These are phyloP conservation scores for Apiospora saccharicola DNA, from an alignment of 2,329 filamentous ascomycete genomes.

Conservation along the genomic window DNA sequence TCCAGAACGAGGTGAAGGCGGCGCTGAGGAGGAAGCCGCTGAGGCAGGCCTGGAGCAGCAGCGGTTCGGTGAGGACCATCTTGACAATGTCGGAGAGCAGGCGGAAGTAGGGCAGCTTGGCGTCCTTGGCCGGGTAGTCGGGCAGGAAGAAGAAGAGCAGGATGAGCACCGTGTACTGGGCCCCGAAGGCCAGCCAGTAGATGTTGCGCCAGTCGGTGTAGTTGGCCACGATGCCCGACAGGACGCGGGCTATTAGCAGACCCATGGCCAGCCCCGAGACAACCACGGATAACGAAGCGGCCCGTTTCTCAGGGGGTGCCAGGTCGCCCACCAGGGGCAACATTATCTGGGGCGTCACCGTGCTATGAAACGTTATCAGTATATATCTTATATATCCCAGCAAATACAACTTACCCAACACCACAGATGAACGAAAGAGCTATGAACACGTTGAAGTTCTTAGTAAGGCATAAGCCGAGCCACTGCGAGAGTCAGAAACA, in stretches of 20 bases:
- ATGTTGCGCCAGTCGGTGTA: conserved; percentile 71
- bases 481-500: conserved; percentile 43
- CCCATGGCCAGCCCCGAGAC: conserved; percentile 71
- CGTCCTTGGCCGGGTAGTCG: conserved; percentile 72
- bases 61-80: conserved; percentile 64
- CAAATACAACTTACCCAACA: conserved; percentile 51
- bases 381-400: conserved; percentile 55
- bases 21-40: conserved; percentile 49
- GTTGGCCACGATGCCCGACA: conserved; percentile 72
- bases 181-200: conserved; percentile 71
- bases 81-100: conserved; percentile 66
- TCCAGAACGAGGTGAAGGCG: conserved; percentile 73
- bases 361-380: conserved; percentile 31
- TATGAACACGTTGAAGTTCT: conserved; percentile 64
- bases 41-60: conserved; percentile 68
- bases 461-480: conserved; percentile 69
- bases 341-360: conserved; percentile 61
- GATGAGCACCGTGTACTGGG: conserved; percentile 69
- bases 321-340: conserved; percentile 75
- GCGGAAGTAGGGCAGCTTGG: conserved; percentile 64
- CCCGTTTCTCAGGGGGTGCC: conserved; percentile 66
- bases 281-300: conserved; percentile 69
- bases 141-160: conserved; percentile 73
- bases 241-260: conserved; percentile 70
- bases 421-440: conserved; percentile 69